Percentiles rank a stretch among this genome's conserved stretches.
phyloP scores from a whole-genome alignment of 768 basidiomycete genomes.

The Podaxis pistillaris region DNA sequence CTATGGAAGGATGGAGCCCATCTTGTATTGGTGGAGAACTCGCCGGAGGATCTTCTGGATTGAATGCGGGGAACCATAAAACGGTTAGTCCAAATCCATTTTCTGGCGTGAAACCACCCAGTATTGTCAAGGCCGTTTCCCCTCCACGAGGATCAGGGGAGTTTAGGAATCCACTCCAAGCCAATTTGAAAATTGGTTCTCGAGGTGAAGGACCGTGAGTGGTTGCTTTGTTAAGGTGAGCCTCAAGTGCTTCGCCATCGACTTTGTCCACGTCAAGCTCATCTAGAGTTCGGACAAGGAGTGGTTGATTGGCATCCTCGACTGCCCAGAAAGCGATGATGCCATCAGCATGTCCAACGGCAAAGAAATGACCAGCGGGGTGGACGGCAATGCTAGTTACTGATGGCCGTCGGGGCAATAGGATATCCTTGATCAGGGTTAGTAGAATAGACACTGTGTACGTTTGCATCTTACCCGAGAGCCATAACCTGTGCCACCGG shows the following conservation, averaged over 20 bases:
- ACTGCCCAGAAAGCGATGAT: conserved; percentile 81
- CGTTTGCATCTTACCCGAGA: conserved; percentile 18
- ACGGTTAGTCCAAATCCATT: conserved; percentile 63
- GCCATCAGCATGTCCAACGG: conserved; percentile 80
- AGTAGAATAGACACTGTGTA: not conserved
- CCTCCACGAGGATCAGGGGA: conserved; percentile 64
- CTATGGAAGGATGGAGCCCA: conserved; percentile 43
- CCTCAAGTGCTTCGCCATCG: conserved; percentile 47
- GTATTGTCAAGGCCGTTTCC: conserved; percentile 68
- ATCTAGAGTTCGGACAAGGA: conserved; percentile 72
- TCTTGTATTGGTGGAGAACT: conserved; percentile 26
- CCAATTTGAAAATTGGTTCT: conserved; percentile 84
- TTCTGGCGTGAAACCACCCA: conserved; percentile 67
- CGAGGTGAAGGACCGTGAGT: conserved; percentile 24
- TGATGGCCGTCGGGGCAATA: conserved; percentile 65
- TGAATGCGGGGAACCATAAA: conserved; percentile 67
- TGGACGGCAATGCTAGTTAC: conserved; percentile 74
- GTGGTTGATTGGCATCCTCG: conserved; percentile 72
- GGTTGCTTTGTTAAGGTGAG: conserved; percentile 27
- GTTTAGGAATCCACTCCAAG: conserved; percentile 79
- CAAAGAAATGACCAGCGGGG: conserved; percentile 75
- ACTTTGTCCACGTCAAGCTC: conserved; percentile 51
- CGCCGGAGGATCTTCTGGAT: conserved; percentile 44
- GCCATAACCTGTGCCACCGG: conserved; percentile 69
- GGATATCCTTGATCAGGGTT: conserved; percentile 47